A percentile compares a stretch with the other conserved stretches of the same genome.
These are phyloP conservation scores for Mycena capillaripes DNA, from an alignment of 768 basidiomycete genomes.

Conservation along the genomic window DNA sequence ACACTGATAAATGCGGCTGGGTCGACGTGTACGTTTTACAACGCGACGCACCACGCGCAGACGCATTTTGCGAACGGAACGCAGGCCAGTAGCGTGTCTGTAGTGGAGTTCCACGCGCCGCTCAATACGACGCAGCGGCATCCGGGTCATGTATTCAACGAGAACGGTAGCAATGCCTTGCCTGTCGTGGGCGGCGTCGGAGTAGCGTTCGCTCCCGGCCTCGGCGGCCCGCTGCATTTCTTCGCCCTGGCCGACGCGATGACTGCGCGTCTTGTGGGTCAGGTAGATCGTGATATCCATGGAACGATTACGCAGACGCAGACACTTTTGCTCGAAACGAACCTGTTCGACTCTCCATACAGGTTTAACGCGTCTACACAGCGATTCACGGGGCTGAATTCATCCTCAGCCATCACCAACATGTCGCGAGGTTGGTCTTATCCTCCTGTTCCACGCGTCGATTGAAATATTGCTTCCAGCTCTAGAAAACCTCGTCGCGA, in stretches of 20 bases:
- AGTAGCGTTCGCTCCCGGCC: neutral
- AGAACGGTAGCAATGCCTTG: neutral
- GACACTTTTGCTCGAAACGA: neutral
- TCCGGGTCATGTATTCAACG: neutral
- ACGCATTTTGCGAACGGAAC: conserved; percentile 22
- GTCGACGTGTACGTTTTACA: conserved; percentile 20
- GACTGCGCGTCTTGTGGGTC: neutral
- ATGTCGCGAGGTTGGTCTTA: conserved; percentile 13
- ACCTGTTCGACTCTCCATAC: neutral
- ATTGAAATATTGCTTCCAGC: neutral
- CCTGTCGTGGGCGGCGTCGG: neutral
- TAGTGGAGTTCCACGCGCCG: conserved; percentile 3
- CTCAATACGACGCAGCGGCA: conserved; percentile 12
- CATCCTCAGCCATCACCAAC: neutral
- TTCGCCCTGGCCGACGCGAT: neutral
- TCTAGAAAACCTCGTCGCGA: conserved; percentile 12
- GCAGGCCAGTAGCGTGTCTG: neutral
- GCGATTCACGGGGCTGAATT: conserved; percentile 1
- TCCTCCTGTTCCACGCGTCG: neutral
- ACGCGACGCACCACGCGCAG: conserved; percentile 4
- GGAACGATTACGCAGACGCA: neutral
- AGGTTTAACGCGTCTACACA: neutral
- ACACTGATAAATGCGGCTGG: conserved; percentile 23
- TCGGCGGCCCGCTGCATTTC: neutral
- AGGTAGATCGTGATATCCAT: neutral